phyloP scores from a whole-genome alignment of 805 yeast genomes.

The Kodamaea kaohsiungensis region DNA sequence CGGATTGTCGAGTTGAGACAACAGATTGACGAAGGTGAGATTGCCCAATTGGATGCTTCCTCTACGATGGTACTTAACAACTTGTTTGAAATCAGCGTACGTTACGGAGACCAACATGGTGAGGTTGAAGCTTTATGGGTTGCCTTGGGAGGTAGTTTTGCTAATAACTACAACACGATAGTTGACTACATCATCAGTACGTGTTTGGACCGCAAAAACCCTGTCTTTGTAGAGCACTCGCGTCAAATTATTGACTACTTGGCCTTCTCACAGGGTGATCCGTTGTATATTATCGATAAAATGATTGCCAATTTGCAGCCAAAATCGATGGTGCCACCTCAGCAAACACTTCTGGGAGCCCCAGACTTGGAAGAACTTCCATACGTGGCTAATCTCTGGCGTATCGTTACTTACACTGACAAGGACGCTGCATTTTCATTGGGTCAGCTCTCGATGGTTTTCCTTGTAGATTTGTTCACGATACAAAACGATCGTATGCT shows the following conservation, averaged over 20 bases:
- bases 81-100: conserved; percentile 80
- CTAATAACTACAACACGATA: conserved; percentile 66
- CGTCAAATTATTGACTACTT: conserved; percentile 81
- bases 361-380: conserved; percentile 47
- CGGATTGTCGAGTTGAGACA: conserved; percentile 67
- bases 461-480: conserved; percentile 77
- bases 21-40: background rate
- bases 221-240: conserved; percentile 73
- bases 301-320: conserved; percentile 77
- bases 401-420: conserved; percentile 51
- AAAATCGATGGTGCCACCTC: conserved; percentile 83
- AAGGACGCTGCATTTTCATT: conserved; percentile 79
- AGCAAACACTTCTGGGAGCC: conserved; percentile 14
- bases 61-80: conserved; percentile 74
- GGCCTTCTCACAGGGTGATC: conserved; percentile 53
- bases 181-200: conserved; percentile 67
- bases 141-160: conserved; percentile 68
- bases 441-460: conserved; percentile 84
- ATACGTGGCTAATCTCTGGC: conserved; percentile 72
- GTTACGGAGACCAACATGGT: conserved; percentile 70
- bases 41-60: conserved; percentile 20
- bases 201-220: conserved; percentile 68
- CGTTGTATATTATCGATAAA: conserved; percentile 53
- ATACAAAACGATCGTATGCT: conserved; percentile 63
- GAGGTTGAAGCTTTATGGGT: conserved; percentile 97